These are phyloP conservation scores for Globisporangium orthogonon DNA, from an alignment of 352 stramenopile species.

Conservation along the genomic window DNA sequence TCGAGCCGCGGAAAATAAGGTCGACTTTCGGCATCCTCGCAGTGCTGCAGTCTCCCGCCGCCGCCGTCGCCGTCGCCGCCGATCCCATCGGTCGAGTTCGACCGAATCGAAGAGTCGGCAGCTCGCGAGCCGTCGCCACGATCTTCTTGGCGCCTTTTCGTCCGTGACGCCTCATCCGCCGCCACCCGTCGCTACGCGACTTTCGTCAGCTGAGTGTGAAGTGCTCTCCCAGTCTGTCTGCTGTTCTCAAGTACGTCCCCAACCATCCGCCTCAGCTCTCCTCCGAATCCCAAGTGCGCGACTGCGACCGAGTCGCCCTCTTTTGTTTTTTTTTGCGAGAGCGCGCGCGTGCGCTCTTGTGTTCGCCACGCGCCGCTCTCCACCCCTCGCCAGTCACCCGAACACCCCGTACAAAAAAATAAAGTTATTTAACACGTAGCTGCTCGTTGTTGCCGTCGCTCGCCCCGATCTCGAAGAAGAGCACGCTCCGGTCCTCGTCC, in stretches of 20 bases:
- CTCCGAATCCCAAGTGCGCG: not conserved
- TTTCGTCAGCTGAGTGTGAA: not conserved
- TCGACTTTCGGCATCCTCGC: not conserved
- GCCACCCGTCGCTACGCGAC: not conserved
- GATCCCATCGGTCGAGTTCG: not conserved
- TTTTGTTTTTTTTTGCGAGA: conserved; percentile 4
- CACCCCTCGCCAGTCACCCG: not conserved
- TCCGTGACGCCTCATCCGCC: no score
- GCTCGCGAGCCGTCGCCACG: no score
- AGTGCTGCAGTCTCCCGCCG: not conserved
- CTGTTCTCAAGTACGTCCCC: no score
- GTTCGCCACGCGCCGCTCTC: not conserved
- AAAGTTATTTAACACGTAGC: not conserved
- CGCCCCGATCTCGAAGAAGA: conserved; percentile 49
- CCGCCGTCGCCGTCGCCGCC: not conserved
- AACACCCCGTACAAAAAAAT: not conserved
- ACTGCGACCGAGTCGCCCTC: not conserved
- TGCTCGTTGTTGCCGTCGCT: no score
- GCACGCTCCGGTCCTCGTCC: conserved; percentile 41
- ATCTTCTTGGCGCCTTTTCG: not conserved
- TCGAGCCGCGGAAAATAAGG: not conserved
- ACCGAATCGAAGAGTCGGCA: not conserved
- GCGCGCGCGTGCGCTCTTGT: not conserved
- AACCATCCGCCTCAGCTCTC: no score
- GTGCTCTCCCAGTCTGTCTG: not conserved